Conservation (phyloP, 1,139 yeast genomes). For the Suhomyces taliae region DNA sequence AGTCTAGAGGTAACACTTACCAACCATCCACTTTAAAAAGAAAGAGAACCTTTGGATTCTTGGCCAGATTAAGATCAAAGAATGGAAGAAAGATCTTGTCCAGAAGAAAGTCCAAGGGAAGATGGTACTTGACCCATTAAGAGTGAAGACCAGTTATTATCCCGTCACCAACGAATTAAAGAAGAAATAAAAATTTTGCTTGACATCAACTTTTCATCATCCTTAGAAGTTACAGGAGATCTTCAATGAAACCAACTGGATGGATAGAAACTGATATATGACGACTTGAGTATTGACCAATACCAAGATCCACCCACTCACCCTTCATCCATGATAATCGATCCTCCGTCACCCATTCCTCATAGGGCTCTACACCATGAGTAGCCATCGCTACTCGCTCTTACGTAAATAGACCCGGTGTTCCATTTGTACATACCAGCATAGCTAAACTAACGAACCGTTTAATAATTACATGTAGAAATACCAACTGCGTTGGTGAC, state of each 20-base stretch:
- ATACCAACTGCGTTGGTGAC: neutral
- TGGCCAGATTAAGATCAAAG: slow-evolving; percentile 80
- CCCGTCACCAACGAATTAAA: neutral
- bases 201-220: neutral
- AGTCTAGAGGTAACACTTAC: slow-evolving; percentile 89
- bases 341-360: too few species aligned
- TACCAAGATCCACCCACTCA: too few species aligned
- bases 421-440: slow-evolving; percentile 4
- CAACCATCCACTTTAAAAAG: slow-evolving; percentile 91
- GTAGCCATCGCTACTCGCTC: too few species aligned
- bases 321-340: too few species aligned
- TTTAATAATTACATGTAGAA: neutral
- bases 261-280: too few species aligned
- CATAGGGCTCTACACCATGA: too few species aligned
- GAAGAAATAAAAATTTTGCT: neutral
- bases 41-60: slow-evolving; percentile 86
- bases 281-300: too few species aligned
- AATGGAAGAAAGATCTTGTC: slow-evolving; percentile 78
- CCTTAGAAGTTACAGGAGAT: neutral
- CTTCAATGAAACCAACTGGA: too few species aligned
- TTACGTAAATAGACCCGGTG: slow-evolving; percentile 5
- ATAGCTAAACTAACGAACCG: neutral
- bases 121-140: slow-evolving; percentile 89
- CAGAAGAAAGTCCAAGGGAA: slow-evolving; percentile 82
- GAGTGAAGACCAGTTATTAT: neutral